Evolutionary conservation across 2,329 filamentous ascomycete species (phyloP), one percentile per base, ranked within the genome.

Genomic region (Rachicladosporium sp.): DNA sequence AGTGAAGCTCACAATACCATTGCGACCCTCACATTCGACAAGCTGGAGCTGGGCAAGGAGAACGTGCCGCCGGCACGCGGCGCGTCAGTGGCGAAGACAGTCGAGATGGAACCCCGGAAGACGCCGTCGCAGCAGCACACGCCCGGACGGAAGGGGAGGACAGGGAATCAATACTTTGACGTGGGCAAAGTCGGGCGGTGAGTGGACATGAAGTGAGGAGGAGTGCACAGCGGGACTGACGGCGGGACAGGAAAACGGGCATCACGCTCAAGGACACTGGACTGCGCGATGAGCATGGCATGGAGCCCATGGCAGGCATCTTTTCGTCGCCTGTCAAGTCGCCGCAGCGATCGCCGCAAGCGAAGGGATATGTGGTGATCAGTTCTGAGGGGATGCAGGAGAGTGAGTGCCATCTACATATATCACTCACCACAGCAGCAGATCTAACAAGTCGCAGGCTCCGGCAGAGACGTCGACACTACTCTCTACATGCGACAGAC

Each of bases 241-340:
- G 10, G 29, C 49, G 41, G 11, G 37, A 36, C 50, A 95, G 89
- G 51, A 93, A 93, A 72, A 98, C 91, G 1, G 91, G 91, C 33
- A 74, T 93, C 19, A 82, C 78, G 1, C 63, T 96, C 27, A 76
- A 78, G 53, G 85, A 94, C 54, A 77, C 70, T 40, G 85, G 85
- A 38, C 69, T 79, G 44, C 82, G 86, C 64, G 89, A 96, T 63
- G 87, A 93, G 59, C 71, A 94, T 70, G 91, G 89, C 60, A 78
- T 98, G 68, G 86, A 95, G 58, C 81, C 84, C 29, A 73, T 94
- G 43, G 83, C 89, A 29, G 76, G 77, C 49, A 76, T 96, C 48
- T 94, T 94, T 61, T 95, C 88, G 6, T 94, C 88, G 12, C 87
- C 88, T 10, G 74, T 76, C 48, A 82, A 79, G 53, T 64, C 61